These are phyloP conservation scores for Primulina tabacum DNA, from an alignment of 257 asterid species.

Conservation along the genomic window DNA sequence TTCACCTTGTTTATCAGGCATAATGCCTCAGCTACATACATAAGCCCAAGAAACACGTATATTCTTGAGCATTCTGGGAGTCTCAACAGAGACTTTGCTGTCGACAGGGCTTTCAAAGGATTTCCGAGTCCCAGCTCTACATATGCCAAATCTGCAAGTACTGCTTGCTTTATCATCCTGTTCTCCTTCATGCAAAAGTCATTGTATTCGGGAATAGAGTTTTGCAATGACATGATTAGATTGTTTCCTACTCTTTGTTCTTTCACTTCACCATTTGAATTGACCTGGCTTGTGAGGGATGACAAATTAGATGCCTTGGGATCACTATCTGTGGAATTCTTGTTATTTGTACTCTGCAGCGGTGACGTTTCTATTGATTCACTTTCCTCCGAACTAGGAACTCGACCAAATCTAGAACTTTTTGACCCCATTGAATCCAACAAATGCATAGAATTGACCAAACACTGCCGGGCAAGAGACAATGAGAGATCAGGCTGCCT, in stretches of 20 bases:
- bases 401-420: conserved; percentile 31
- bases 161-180: conserved; percentile 60
- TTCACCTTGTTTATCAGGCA: conserved; percentile 67
- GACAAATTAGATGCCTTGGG: conserved; percentile 33
- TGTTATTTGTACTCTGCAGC: conserved; percentile 33
- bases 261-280: conserved; percentile 64
- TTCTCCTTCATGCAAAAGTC: conserved; percentile 52
- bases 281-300: conserved; percentile 37
- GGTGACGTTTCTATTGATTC: conserved; percentile 41
- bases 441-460: conserved; percentile 62
- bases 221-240: conserved; percentile 45
- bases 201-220: conserved; percentile 52
- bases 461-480: conserved; percentile 65
- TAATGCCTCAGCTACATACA: conserved; percentile 85
- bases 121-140: conserved; percentile 69
- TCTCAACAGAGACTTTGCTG: conserved; percentile 57
- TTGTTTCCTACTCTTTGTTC: conserved; percentile 60
- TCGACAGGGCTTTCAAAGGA: conserved; percentile 57
- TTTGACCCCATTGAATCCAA: conserved; percentile 50
- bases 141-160: conserved; percentile 71
- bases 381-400: conserved; percentile 37
- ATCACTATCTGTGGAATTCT: conserved; percentile 37
- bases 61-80: conserved; percentile 50
- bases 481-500: conserved; percentile 51
- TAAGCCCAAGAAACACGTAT: conserved; percentile 53